Evolutionary conservation across 306 rosid genomes (phyloP).

Genomic region (Quercus variabilis): DNA sequence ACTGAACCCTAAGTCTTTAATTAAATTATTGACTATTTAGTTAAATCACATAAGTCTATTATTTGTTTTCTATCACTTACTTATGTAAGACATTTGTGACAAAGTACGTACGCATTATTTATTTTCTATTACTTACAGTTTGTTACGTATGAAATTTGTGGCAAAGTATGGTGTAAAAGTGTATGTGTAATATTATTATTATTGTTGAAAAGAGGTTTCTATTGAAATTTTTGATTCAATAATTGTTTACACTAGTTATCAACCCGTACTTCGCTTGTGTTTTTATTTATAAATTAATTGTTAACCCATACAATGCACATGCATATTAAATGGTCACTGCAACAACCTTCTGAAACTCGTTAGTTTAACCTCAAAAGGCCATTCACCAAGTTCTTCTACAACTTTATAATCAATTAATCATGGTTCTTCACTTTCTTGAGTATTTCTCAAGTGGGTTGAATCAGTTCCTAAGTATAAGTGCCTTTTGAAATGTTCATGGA

Average conservation of each 20-base stretch:
- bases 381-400: conserved; percentile 51
- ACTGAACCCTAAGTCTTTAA: neutral
- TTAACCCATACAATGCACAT: conserved; percentile 21
- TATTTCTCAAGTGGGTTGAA: conserved; percentile 75
- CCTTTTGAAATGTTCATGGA: conserved; percentile 73
- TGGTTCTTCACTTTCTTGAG: conserved; percentile 42
- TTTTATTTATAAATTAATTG: no score
- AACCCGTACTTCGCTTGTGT: no score
- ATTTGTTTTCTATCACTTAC: neutral
- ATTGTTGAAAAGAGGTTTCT: no score
- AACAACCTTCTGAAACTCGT: conserved; percentile 43
- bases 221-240: no score
- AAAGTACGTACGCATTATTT: no score
- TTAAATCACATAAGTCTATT: neutral
- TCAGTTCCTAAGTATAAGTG: conserved; percentile 51
- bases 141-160: no score
- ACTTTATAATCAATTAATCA: conserved; percentile 26
- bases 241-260: no score
- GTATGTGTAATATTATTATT: no score
- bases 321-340: conserved; percentile 68
- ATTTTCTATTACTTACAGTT: no score
- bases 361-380: conserved; percentile 43
- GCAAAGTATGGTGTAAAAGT: no score
- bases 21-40: neutral
- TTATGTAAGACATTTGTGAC: no score